These are phyloP conservation scores for Pseudocercospora vitis DNA, from an alignment of 2,329 filamentous ascomycete genomes.

Conservation along the genomic window DNA sequence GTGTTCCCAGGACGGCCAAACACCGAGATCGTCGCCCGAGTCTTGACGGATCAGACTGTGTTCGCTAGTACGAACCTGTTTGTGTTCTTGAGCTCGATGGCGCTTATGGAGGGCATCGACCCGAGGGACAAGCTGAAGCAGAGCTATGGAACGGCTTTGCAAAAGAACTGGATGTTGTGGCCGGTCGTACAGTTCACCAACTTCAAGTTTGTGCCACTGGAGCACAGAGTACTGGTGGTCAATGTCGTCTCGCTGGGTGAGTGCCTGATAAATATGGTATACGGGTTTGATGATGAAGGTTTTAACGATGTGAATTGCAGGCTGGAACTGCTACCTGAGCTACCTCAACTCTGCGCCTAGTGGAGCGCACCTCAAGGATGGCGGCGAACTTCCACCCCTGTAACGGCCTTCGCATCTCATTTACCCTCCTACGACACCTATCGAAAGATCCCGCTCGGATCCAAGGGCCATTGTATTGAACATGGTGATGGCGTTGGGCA, in stretches of 20 bases:
- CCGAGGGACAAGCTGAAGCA: constrained; percentile 68
- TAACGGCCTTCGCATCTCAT: background rate
- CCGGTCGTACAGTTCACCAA: constrained; percentile 81
- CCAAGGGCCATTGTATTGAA: background rate
- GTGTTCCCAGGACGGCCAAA: constrained; percentile 61
- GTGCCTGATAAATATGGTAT: constrained; percentile 32
- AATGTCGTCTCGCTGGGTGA: constrained; percentile 73
- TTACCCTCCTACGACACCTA: background rate
- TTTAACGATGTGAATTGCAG: constrained; percentile 35
- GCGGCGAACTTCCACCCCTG: constrained; percentile 18
- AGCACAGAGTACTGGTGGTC: constrained; percentile 81
- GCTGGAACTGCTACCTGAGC: constrained; percentile 61
- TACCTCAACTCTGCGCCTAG: constrained; percentile 51
- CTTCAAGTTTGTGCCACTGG: constrained; percentile 81
- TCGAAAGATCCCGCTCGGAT: background rate
- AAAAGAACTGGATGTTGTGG: constrained; percentile 87
- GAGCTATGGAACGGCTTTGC: constrained; percentile 70
- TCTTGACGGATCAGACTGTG: constrained; percentile 74
- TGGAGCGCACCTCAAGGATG: constrained; percentile 19
- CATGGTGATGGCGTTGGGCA: background rate
- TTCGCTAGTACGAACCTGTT: constrained; percentile 84
- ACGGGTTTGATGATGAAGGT: too few relatives aligned
- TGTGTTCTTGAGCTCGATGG: constrained; percentile 81
- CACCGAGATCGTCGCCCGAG: constrained; percentile 72
- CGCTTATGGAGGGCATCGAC: constrained; percentile 49